phyloP scores from a whole-genome alignment of 805 yeast species.

The Maudiozyma saulgeensis region DNA sequence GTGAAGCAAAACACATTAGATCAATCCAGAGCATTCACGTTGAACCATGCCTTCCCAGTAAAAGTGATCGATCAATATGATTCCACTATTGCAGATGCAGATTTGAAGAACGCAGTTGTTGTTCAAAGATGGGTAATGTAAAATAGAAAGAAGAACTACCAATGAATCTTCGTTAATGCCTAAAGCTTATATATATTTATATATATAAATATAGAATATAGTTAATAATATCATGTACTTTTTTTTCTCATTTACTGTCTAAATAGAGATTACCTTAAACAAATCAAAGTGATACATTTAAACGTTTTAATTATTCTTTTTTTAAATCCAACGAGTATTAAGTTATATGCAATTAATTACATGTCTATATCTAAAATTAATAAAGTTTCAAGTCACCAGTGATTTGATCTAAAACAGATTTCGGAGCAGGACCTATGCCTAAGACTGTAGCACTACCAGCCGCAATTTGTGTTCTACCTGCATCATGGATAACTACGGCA shows the following conservation, averaged over 20 bases:
- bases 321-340: not conserved
- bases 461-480: slow-evolving; percentile 94
- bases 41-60: slow-evolving; percentile 78
- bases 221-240: not conserved
- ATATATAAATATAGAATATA: slow-evolving; percentile 4
- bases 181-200: not conserved
- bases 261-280: no score
- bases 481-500: slow-evolving; percentile 80
- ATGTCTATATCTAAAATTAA: not conserved
- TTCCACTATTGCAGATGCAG: slow-evolving; percentile 60
- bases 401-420: slow-evolving; percentile 62
- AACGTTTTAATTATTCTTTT: no score
- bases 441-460: slow-evolving; percentile 92
- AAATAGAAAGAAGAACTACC: not conserved
- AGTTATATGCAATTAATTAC: not conserved
- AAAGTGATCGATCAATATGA: slow-evolving; percentile 52
- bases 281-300: no score
- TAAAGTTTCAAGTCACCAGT: slow-evolving; percentile 57
- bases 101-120: slow-evolving; percentile 73
- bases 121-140: slow-evolving; percentile 66
- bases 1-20: slow-evolving; percentile 42
- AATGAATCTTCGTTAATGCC: not conserved
- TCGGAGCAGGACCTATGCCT: slow-evolving; percentile 98
- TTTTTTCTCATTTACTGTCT: no score
- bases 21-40: slow-evolving; percentile 44